Conservation (phyloP, 345 rosid species). For the Garcia nutans region DNA sequence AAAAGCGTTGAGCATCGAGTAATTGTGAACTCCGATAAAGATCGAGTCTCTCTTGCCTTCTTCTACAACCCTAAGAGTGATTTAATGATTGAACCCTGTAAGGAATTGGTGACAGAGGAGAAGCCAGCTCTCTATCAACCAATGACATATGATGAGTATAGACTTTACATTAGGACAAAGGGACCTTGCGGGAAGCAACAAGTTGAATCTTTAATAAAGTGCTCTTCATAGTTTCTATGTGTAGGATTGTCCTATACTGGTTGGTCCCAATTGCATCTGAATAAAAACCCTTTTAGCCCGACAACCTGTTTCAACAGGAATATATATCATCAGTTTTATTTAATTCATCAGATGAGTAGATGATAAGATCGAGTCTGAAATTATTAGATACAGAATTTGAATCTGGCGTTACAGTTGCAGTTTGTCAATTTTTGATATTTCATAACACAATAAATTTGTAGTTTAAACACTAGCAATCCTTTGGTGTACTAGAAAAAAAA, state of each 20-base stretch:
- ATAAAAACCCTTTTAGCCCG: background rate
- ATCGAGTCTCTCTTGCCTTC: conserved; percentile 31
- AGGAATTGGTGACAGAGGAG: conserved; percentile 25
- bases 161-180: conserved; percentile 26
- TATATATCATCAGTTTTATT: background rate
- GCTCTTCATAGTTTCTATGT: background rate
- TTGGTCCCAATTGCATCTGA: background rate
- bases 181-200: conserved; percentile 26
- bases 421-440: too few relatives aligned
- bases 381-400: too few relatives aligned
- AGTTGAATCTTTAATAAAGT: conserved; percentile 26
- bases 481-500: too few relatives aligned
- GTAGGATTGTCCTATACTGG: background rate
- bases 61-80: conserved; percentile 35
- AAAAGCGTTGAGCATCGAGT: conserved; percentile 35
- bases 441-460: too few relatives aligned
- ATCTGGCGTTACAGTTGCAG: too few relatives aligned
- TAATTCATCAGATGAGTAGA: too few relatives aligned
- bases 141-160: conserved; percentile 26
- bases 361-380: too few relatives aligned
- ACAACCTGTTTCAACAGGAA: background rate
- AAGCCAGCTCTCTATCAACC: conserved; percentile 26
- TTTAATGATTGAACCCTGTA: conserved; percentile 16
- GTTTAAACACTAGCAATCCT: too few relatives aligned
- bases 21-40: conserved; percentile 27